A percentile compares a stretch with the other conserved stretches of the same genome.
phyloP scores from a whole-genome alignment of 1,284 basidiomycete genomes.

The Moniliophthora roreri region DNA sequence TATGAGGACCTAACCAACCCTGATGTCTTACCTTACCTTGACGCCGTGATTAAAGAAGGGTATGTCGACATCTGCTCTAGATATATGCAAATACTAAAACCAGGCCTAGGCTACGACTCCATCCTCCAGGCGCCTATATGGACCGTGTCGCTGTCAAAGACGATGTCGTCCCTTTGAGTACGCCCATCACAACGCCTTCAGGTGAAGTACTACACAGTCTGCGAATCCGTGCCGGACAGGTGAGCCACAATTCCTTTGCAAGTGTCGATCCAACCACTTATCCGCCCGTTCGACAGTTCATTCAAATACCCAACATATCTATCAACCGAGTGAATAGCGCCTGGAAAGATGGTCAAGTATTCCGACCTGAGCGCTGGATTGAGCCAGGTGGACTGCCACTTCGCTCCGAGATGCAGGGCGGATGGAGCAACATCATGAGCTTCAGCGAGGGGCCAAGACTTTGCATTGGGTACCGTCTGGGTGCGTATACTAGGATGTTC shows the following conservation, averaged over 20 bases:
- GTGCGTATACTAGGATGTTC: slow-evolving; percentile 3
- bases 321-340: slow-evolving; percentile 15
- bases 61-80: slow-evolving; percentile 17
- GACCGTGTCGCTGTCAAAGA: slow-evolving; percentile 30
- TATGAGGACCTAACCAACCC: slow-evolving; percentile 29
- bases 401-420: slow-evolving; percentile 22
- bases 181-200: slow-evolving; percentile 12
- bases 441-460: slow-evolving; percentile 35
- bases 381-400: slow-evolving; percentile 19
- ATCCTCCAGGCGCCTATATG: slow-evolving; percentile 32
- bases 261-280: no score
- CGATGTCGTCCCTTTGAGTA: slow-evolving; percentile 36
- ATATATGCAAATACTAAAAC: slow-evolving; percentile 25
- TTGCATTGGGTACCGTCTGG: slow-evolving; percentile 30
- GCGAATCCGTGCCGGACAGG: slow-evolving; percentile 1
- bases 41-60: slow-evolving; percentile 35
- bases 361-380: slow-evolving; percentile 34
- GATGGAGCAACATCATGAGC: slow-evolving; percentile 26
- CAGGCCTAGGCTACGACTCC: slow-evolving; percentile 20
- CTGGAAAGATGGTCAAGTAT: slow-evolving; percentile 29
- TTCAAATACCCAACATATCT: slow-evolving; percentile 15
- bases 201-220: neutral
- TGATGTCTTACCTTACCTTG: slow-evolving; percentile 35
- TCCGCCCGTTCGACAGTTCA: slow-evolving; percentile 7
- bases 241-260: neutral